Evolutionary conservation across 345 rosid species (phyloP), one percentile per base, ranked within the genome.

Genomic region (Gynandropsis gynandra): DNA sequence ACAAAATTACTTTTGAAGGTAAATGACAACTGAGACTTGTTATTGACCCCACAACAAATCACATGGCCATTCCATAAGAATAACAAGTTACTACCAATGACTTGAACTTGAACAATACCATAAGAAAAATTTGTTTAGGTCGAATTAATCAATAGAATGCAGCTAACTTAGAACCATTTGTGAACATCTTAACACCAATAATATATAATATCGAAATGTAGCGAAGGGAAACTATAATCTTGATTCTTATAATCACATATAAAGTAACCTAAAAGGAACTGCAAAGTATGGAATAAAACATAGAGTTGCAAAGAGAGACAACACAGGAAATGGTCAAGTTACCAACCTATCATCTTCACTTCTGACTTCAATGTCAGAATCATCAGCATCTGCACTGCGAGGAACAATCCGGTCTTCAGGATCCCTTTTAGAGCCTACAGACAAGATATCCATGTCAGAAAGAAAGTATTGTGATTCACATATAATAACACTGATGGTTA

Each of bases 331-430:
- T 20, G 42, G 53, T 2, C 15, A 55, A 35, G 55, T 29, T 20
- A 55, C 18, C 7, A 31, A 88, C 95, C 95, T 80, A 9, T 77
- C 95, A 74, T 73, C 74, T 2, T 71, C 85, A 59, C 79, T 78
- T 65, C 77, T 76, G 51, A 63, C 69, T 46, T 89, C 95, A 50
- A 76, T 78, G 68, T 85, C 97, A 70, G 97, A 89, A 69, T 89
- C 97, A 83, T 89, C 95, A 61, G 98, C 98, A 80, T 92, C 97
- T 32, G 79, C 71, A 62, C 73, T 83, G 44, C 88, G 93, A 19
- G 90, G 96, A 45, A 79, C 44, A 47, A 79, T 76, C 39, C 98
- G 86, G 19, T 82, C 98, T 66, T 87, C 98, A 55, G 68, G 52
- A 38, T 80, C 98, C 71, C 95, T 76, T 71, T 66, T 90, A 7